Base-by-base conservation (phyloP, 495 filamentous ascomycete genomes). In the Penicillium canariense region DNA sequence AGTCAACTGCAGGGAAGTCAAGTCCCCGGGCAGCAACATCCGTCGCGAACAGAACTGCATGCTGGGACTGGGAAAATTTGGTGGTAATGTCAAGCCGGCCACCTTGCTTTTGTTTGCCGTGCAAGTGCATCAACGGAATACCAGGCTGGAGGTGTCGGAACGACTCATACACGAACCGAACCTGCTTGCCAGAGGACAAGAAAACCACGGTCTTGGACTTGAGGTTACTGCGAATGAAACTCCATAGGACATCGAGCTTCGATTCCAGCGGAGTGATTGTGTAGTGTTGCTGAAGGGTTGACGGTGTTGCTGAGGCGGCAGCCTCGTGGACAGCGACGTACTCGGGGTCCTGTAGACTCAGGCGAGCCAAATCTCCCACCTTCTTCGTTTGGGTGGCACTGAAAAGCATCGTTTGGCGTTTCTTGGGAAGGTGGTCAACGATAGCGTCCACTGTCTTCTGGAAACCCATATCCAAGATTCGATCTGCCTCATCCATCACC, bases 401-500 rank as follows among this genome's bases (percentile, higher is more conserved):
- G 76, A 97, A 99, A 0, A 99, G 79, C 58, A 99, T 76, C 0
- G 94, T 97, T 73, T 99, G 94, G 51, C 95, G 81, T 34, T 84
- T 76, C 60, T 85, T 86, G 2, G 94, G 94, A 1, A 99, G 79
- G 69, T 97, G 93, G 48, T 94, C 90, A 28, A 99, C 71, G 35
- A 99, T 92, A 4, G 94, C 94, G 70, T 99, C 94, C 12, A 99
- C 84, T 0, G 89, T 88, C 12, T 81, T 77, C 68, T 96, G 88
- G 68, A 99, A 99, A 10, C 94, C 94, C 91, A 97, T 95, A 68
- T 99, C 94, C 79, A 99, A 81, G 59, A 97, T 97, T 27, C 94
- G 82, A 66, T 99, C 94, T 4, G 94, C 94, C 66, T 99, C 94
- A 61, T 99, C 94, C 55, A 99, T 77, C 4, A 97, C 94, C 26